These are phyloP conservation scores for Mucor piriformis DNA, from an alignment of 371 early-diverging fungal genomes.

Conservation along the genomic window DNA sequence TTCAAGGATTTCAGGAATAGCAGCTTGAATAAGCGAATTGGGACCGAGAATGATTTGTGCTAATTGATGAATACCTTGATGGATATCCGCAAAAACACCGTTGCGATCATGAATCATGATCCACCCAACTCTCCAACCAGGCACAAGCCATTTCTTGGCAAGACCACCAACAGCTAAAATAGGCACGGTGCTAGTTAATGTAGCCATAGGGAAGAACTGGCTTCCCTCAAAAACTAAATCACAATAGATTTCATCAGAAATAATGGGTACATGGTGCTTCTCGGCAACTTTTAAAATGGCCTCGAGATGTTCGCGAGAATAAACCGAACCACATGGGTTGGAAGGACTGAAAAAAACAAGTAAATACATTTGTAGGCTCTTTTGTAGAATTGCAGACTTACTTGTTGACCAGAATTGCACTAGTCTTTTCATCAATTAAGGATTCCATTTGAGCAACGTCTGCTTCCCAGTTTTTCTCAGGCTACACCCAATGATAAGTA, in stretches of 20 bases:
- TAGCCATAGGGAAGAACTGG: constrained; percentile 72
- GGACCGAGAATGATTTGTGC: constrained; percentile 83
- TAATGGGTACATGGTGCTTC: constrained; percentile 78
- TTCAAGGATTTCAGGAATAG: constrained; percentile 79
- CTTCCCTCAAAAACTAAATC: constrained; percentile 82
- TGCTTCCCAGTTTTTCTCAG: constrained; percentile 83
- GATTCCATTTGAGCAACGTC: constrained; percentile 82
- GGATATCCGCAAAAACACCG: constrained; percentile 59
- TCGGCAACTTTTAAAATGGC: constrained; percentile 75
- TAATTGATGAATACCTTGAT: constrained; percentile 71
- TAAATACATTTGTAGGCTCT: not conserved
- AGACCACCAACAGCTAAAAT: constrained; percentile 85
- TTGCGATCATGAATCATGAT: constrained; percentile 79
- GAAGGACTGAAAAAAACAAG: constrained; percentile 54
- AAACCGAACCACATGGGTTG: constrained; percentile 93
- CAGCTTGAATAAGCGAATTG: constrained; percentile 78
- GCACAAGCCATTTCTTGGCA: constrained; percentile 90
- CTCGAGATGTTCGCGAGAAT: constrained; percentile 69
- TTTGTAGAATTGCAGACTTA: constrained; percentile 21
- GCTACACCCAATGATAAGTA: constrained; percentile 33
- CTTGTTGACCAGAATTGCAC: constrained; percentile 86
- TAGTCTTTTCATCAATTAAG: constrained; percentile 80
- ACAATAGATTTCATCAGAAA: constrained; percentile 93
- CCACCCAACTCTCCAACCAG: constrained; percentile 95
- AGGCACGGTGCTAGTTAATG: constrained; percentile 79